Percentiles rank a stretch among this genome's conserved stretches.
Conservation (phyloP, 2,329 filamentous ascomycete species). For the Paraconiothyrium brasiliense region DNA sequence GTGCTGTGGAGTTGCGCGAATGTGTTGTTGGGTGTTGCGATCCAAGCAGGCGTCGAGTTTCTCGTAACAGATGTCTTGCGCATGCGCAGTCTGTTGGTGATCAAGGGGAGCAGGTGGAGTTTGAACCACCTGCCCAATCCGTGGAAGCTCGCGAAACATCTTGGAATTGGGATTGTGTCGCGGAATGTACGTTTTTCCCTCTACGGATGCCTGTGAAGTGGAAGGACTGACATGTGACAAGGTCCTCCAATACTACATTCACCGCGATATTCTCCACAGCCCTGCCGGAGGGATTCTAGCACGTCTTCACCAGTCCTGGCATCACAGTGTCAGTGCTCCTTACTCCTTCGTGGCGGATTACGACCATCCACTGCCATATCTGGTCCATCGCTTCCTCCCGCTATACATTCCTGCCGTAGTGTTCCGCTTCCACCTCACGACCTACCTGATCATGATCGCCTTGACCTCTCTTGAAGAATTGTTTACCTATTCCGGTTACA, state of each 20-base stretch:
- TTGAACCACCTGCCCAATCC: constrained; percentile 71
- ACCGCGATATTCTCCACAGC: constrained; percentile 75
- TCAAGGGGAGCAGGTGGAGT: constrained; percentile 67
- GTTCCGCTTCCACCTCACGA: constrained; percentile 77
- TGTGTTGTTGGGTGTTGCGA: constrained; percentile 59
- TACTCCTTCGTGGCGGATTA: constrained; percentile 72
- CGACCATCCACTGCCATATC: constrained; percentile 72
- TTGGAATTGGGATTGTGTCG: constrained; percentile 62
- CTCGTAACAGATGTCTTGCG: constrained; percentile 63
- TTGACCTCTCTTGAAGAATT: constrained; percentile 73
- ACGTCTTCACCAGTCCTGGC: constrained; percentile 62
- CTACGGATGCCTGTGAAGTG: neutral
- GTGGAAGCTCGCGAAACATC: constrained; percentile 66
- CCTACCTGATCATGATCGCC: constrained; percentile 71
- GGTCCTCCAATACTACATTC: constrained; percentile 75
- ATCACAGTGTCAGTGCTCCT: constrained; percentile 66
- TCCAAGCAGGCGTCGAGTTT: constrained; percentile 67
- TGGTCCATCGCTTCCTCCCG: constrained; percentile 71
- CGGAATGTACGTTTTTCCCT: constrained; percentile 61
- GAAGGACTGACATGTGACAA: constrained; percentile 41
- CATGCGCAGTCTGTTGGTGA: constrained; percentile 65
- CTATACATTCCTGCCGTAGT: constrained; percentile 70
- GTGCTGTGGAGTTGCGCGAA: constrained; percentile 66
- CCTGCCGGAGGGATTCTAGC: constrained; percentile 39
- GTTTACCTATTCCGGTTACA: constrained; percentile 74